Evolutionary conservation across 805 yeast genomes (phyloP).

Genomic region (Candida sithepensis): DNA sequence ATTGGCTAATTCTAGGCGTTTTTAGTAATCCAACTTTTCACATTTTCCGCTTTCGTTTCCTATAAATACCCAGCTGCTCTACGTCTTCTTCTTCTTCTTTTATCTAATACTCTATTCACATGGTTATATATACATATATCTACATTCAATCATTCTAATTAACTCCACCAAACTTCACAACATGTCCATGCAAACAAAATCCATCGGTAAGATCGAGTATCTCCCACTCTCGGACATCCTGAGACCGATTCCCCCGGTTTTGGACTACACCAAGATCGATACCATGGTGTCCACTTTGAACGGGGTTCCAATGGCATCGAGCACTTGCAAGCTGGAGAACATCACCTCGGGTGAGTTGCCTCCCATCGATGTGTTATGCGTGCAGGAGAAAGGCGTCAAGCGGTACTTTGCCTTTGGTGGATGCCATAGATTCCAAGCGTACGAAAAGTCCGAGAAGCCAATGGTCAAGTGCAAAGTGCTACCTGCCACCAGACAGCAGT

Average conservation of each 20-base stretch:
- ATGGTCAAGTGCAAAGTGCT: conserved; percentile 67
- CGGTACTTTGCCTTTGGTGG: conserved; percentile 87
- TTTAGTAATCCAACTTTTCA: neutral
- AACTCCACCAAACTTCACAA: too few species aligned
- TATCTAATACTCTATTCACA: too few species aligned
- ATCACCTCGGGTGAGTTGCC: conserved; percentile 66
- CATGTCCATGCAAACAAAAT: conserved; percentile 70
- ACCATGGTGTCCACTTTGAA: conserved; percentile 72
- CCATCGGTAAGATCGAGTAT: conserved; percentile 46
- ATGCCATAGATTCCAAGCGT: conserved; percentile 86
- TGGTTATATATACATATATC: too few species aligned
- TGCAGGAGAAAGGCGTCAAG: conserved; percentile 56
- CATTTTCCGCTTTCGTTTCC: too few species aligned
- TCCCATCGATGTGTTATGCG: conserved; percentile 73
- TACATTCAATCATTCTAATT: too few species aligned
- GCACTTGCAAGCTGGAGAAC: conserved; percentile 49
- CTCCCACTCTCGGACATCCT: conserved; percentile 66
- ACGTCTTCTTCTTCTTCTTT: too few species aligned
- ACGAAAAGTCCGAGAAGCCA: conserved; percentile 49
- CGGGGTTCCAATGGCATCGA: conserved; percentile 61
- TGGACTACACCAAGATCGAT: conserved; percentile 69
- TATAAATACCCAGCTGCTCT: too few species aligned
- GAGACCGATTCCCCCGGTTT: conserved; percentile 83
- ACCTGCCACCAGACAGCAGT: conserved; percentile 71
- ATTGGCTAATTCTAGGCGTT: neutral